Percentiles rank a stretch among this genome's conserved stretches.
Conservation (phyloP, 2,329 filamentous ascomycete species). For the Akanthomyces muscarius region DNA sequence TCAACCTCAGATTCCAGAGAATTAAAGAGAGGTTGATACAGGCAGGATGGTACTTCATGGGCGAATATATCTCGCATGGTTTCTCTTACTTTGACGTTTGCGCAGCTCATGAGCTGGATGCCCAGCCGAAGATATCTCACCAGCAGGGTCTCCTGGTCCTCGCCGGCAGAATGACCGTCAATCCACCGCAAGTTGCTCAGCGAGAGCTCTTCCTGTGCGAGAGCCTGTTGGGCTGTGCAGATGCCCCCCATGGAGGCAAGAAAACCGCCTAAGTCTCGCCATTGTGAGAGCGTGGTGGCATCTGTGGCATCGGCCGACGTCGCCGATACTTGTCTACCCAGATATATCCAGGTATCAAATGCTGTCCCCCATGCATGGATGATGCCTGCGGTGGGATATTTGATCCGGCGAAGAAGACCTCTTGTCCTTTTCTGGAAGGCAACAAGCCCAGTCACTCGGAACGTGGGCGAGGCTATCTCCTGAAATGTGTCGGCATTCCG, state of each 20-base stretch:
- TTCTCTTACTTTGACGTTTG: slow-evolving; percentile 61
- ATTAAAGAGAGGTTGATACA: slow-evolving; percentile 61
- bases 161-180: slow-evolving; percentile 55
- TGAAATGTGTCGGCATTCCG: slow-evolving; percentile 58
- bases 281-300: slow-evolving; percentile 56
- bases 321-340: slow-evolving; percentile 61
- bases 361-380: slow-evolving; percentile 63
- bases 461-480: slow-evolving; percentile 60
- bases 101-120: slow-evolving; percentile 61
- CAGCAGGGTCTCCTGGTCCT: slow-evolving; percentile 57
- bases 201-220: slow-evolving; percentile 54
- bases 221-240: slow-evolving; percentile 57
- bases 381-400: slow-evolving; percentile 62
- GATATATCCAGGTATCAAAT: slow-evolving; percentile 60
- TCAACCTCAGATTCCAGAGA: slow-evolving; percentile 63
- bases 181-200: slow-evolving; percentile 60
- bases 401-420: slow-evolving; percentile 55
- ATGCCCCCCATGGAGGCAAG: slow-evolving; percentile 63
- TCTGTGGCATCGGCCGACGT: slow-evolving; percentile 47
- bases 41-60: slow-evolving; percentile 56
- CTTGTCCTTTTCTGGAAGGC: slow-evolving; percentile 66
- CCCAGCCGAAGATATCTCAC: slow-evolving; percentile 58
- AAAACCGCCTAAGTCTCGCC: slow-evolving; percentile 67
- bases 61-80: slow-evolving; percentile 64
- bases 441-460: slow-evolving; percentile 64